Base-by-base conservation (phyloP, 805 yeast genomes). In the Myxozyma sirexii region DNA sequence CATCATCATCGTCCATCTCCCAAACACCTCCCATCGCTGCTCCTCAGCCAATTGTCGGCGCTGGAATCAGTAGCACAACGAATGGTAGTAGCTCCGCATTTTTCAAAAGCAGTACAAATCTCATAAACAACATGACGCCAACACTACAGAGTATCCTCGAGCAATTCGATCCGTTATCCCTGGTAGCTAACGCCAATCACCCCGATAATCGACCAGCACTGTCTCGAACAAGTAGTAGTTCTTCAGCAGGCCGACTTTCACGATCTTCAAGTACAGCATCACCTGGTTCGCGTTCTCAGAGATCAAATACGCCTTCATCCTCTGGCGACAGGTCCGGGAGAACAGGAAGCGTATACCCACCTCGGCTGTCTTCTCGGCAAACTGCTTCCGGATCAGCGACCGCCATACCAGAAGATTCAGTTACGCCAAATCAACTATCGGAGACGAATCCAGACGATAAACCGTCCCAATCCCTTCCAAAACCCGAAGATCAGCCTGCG, bases 401-500 rank as follows among this genome's bases (percentile, higher is more conserved):
- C 13, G 24, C 49, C 27, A 55, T 26, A n/a, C 48, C 26, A 15
- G 47, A 38, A 17, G n/a, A 23, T 3, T 29, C 51, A 17, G 33
- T 17, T n/a, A n/a, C 47, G 27, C 21, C 39, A 37, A 27, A 48
- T 7, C 12, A 43, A 4, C 12, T 13, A 21, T n/a, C 21, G 1
- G 41, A 23, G 27, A 15, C 57, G 19, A 10, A 26, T 29, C 24
- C 19, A 26, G 46, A 26, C 37, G 38, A 19, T 24, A 19, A 13
- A 26, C 56, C 44, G 31, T 46, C 54, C 2, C 35, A 47, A 19
- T 53, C 59, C 7, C 49, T 57, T 15, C 59, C 65, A 38, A 54
- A 63, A 37, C 60, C 60, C 6, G 66, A 59, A 42, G 75, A 23
- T 73, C 77, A 62, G 60, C 63, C 70, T 57, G 71, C 62, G 26